Conservation (phyloP, 805 yeast species). For the Isabelozyma pseudorhagii region DNA sequence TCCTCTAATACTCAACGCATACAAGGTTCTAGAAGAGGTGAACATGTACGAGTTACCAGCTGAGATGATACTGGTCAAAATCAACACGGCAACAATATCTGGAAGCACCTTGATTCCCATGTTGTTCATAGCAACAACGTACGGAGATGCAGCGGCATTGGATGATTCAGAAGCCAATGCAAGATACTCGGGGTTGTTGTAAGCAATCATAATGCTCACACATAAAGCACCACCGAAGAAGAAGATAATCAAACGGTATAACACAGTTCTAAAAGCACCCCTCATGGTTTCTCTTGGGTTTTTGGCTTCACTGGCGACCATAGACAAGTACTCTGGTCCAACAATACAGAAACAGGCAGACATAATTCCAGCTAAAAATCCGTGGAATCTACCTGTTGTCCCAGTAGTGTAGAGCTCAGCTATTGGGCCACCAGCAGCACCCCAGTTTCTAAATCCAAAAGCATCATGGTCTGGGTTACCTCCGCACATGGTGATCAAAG, state of each 20-base stretch:
- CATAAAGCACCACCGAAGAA: conserved; percentile 44
- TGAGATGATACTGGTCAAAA: conserved; percentile 43
- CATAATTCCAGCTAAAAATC: conserved; percentile 37
- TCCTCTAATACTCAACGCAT: conserved; percentile 45
- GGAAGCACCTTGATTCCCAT: conserved; percentile 42
- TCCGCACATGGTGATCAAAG: conserved; percentile 36
- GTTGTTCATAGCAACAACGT: conserved; percentile 49
- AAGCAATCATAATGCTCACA: conserved; percentile 36
- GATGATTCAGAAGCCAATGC: conserved; percentile 34
- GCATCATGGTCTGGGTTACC: conserved; percentile 33
- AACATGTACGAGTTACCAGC: conserved; percentile 49
- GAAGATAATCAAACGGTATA: conserved; percentile 41
- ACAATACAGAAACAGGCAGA: conserved; percentile 38
- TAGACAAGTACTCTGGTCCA: conserved; percentile 44
- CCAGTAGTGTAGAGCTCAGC: conserved; percentile 38
- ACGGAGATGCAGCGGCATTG: conserved; percentile 62
- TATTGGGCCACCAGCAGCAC: conserved; percentile 34
- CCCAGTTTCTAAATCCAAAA: conserved; percentile 33
- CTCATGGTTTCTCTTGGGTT: conserved; percentile 41
- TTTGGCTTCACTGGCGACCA: conserved; percentile 42
- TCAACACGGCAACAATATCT: conserved; percentile 41
- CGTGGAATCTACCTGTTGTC: conserved; percentile 36
- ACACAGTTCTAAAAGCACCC: conserved; percentile 39
- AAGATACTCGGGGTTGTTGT: conserved; percentile 24
- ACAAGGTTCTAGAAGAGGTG: conserved; percentile 45